These are phyloP conservation scores for Daphne laureola DNA, from an alignment of 441 rosid species.

Conservation along the genomic window DNA sequence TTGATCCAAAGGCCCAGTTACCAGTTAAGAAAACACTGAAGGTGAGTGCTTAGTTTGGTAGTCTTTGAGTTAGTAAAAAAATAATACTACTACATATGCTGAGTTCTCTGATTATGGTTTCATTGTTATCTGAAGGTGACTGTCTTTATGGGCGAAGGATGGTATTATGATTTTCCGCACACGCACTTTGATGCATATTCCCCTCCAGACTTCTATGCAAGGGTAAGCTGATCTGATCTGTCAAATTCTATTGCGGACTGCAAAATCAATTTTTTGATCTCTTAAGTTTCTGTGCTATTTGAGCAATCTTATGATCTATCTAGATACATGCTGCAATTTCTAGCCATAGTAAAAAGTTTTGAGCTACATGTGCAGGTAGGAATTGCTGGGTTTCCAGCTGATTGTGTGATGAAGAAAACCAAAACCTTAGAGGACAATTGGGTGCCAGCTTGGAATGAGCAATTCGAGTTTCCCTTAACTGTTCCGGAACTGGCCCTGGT, in stretches of 20 bases:
- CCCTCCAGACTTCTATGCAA: constrained; percentile 74
- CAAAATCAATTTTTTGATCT: no score
- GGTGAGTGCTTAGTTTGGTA: constrained; percentile 30
- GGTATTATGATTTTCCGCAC: constrained; percentile 62
- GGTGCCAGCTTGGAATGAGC: constrained; percentile 70
- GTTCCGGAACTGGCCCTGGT: constrained; percentile 75
- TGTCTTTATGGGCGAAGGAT: constrained; percentile 81
- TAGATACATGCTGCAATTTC: no score
- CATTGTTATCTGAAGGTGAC: constrained; percentile 37
- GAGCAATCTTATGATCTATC: no score
- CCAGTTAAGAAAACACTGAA: constrained; percentile 53
- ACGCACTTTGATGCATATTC: constrained; percentile 74
- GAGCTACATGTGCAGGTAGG: constrained; percentile 39
- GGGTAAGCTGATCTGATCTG: constrained; percentile 27
- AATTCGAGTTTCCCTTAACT: constrained; percentile 59
- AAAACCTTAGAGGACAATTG: constrained; percentile 53
- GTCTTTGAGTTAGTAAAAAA: no score
- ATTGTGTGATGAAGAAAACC: constrained; percentile 53
- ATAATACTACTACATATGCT: no score
- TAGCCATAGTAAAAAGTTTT: not conserved
- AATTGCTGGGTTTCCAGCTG: constrained; percentile 68
- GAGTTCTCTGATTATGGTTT: not conserved
- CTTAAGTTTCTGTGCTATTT: no score
- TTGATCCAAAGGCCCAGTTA: constrained; percentile 48
- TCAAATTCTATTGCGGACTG: no score